Conservation (phyloP, 83 land plant species). For the Picea engelmannii region DNA sequence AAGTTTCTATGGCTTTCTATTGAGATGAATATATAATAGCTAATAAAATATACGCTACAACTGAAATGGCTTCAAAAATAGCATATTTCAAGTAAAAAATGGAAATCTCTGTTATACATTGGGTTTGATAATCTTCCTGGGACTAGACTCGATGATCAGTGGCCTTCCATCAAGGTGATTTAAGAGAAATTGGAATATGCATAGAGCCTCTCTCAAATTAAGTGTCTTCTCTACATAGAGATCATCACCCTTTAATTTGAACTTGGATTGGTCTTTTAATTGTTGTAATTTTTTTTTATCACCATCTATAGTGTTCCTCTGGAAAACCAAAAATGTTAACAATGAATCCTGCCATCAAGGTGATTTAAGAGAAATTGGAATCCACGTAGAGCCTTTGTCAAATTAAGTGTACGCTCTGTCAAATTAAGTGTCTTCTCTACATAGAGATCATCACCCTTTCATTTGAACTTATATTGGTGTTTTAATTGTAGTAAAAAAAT, state of each 20-base stretch:
- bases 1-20: neutral
- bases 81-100: neutral
- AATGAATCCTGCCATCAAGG: conserved; percentile 45
- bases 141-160: conserved; percentile 64
- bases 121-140: conserved; percentile 73
- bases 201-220: conserved; percentile 64
- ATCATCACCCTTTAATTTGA: conserved; percentile 79
- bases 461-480: conserved; percentile 76
- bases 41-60: neutral
- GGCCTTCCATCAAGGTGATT: conserved; percentile 68
- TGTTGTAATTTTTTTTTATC: conserved; percentile 81
- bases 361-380: conserved; percentile 74
- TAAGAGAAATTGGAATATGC: conserved; percentile 77
- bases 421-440: conserved; percentile 46
- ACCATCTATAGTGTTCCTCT: conserved; percentile 78
- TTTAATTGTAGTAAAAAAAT: conserved; percentile 75
- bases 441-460: too few species aligned
- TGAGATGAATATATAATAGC: too few species aligned
- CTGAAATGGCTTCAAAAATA: neutral
- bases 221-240: conserved; percentile 63
- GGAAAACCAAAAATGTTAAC: conserved; percentile 4
- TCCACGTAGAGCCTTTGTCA: conserved; percentile 78
- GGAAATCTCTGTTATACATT: conserved; percentile 23
- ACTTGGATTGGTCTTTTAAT: conserved; percentile 77
- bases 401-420: conserved; percentile 56